phyloP scores from a whole-genome alignment of 805 yeast genomes.

The Jamesozyma gamospora region DNA sequence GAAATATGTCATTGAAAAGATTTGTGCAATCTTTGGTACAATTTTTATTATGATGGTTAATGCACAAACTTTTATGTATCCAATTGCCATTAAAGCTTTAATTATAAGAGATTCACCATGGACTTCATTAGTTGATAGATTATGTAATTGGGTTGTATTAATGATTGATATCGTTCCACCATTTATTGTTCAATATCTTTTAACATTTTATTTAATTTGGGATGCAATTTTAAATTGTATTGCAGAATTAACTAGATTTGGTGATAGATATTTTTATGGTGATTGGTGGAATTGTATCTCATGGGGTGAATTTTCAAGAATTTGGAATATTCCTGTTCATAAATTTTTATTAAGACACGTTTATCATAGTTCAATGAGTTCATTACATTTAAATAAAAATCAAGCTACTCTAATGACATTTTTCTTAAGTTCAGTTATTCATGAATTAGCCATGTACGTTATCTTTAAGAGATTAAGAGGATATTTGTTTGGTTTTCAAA shows the following conservation, averaged over 20 bases:
- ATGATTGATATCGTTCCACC: slow-evolving; percentile 71
- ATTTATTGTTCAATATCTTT: slow-evolving; percentile 61
- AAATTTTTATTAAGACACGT: slow-evolving; percentile 84
- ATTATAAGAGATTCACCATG: slow-evolving; percentile 34
- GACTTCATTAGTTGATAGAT: slow-evolving; percentile 15
- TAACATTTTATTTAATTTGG: slow-evolving; percentile 88
- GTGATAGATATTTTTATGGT: slow-evolving; percentile 87
- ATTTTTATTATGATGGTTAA: slow-evolving; percentile 71
- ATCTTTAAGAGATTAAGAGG: slow-evolving; percentile 74
- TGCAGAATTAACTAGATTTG: slow-evolving; percentile 80
- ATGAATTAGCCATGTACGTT: slow-evolving; percentile 87
- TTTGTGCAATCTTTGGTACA: slow-evolving; percentile 78
- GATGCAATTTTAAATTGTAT: slow-evolving; percentile 83
- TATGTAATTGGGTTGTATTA: slow-evolving; percentile 23
- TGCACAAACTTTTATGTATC: slow-evolving; percentile 68
- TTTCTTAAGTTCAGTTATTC: slow-evolving; percentile 69
- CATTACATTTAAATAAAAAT: slow-evolving; percentile 51
- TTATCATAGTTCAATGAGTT: slow-evolving; percentile 80
- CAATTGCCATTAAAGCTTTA: slow-evolving; percentile 53
- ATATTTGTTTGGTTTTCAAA: slow-evolving; percentile 71
- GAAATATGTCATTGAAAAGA: slow-evolving; percentile 56
- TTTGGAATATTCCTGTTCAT: slow-evolving; percentile 94
- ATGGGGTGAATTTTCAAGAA: slow-evolving; percentile 87
- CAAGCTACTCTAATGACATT: slow-evolving; percentile 74
- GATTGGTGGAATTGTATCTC: slow-evolving; percentile 96